Evolutionary conservation across 441 rosid species (phyloP).

Genomic region (Adansonia grandidieri): DNA sequence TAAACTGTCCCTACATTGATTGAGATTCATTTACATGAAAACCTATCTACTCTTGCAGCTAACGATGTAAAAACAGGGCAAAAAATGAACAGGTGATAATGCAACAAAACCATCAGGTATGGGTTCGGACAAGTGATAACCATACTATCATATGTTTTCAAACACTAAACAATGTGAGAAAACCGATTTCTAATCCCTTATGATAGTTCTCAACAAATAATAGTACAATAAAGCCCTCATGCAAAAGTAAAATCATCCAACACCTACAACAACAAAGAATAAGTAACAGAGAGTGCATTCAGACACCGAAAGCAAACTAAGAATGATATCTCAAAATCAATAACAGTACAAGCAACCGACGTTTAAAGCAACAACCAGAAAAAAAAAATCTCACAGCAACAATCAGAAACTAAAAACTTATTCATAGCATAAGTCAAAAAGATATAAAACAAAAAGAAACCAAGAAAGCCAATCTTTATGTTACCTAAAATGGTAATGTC

Average conservation of each 20-base stretch:
- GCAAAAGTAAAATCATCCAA: not conserved
- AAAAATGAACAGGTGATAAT: not conserved
- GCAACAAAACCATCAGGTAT: not conserved
- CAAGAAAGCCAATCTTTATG: not conserved
- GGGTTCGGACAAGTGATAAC: not conserved
- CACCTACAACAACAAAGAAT: not conserved
- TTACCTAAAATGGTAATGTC: constrained; percentile 92
- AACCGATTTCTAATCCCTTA: not conserved
- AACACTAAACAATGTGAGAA: not conserved
- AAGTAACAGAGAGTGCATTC: not conserved
- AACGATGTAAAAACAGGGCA: not conserved
- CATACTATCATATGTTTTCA: not conserved
- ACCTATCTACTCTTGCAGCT: not conserved
- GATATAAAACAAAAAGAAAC: not conserved
- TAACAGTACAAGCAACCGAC: not conserved
- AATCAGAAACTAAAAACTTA: not conserved
- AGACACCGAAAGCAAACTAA: not conserved
- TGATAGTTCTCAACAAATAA: constrained; percentile 14
- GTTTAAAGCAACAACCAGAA: not conserved
- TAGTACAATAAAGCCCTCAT: not conserved
- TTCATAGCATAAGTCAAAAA: not conserved
- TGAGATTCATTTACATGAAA: constrained; percentile 6
- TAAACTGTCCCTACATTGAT: not conserved
- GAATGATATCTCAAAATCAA: constrained; percentile 1
- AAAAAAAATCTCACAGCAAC: not conserved